These are phyloP conservation scores for Themeda triandra DNA, from an alignment of 176 grass and related monocot species.

Conservation along the genomic window DNA sequence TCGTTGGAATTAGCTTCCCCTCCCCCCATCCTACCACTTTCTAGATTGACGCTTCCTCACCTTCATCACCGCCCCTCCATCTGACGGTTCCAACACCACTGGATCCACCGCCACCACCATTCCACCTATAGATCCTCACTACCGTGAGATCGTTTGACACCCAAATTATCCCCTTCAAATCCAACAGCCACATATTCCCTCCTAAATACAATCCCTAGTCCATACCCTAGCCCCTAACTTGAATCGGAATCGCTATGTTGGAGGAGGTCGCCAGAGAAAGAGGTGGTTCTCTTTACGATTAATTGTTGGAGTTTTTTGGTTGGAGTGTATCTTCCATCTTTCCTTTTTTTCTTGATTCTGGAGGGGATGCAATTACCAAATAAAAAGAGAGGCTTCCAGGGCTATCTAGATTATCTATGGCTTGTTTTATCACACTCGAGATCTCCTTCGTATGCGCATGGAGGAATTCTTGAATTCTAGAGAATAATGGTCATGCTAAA, in stretches of 20 bases:
- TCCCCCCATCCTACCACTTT: neutral
- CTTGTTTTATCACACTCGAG: neutral
- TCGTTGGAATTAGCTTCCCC: neutral
- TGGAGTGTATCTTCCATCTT: neutral
- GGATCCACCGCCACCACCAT: neutral
- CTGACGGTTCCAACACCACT: fast-evolving
- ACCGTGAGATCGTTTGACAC: neutral
- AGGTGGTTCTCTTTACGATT: neutral
- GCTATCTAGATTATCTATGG: neutral
- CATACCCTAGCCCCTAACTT: neutral
- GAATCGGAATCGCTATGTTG: neutral
- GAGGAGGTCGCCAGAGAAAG: neutral
- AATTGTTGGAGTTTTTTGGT: neutral
- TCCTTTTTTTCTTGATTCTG: neutral
- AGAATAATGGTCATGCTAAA: neutral
- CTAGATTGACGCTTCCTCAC: neutral
- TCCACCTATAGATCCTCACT: neutral
- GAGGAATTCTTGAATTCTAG: neutral
- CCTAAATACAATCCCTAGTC: neutral
- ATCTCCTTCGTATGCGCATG: neutral
- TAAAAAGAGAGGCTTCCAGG: neutral
- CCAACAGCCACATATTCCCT: neutral
- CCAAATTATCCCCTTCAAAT: neutral
- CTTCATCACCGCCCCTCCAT: neutral
- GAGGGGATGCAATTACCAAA: neutral